Base-by-base conservation (phyloP, 768 basidiomycete species). In the Brasilioporus rufonigricans region DNA sequence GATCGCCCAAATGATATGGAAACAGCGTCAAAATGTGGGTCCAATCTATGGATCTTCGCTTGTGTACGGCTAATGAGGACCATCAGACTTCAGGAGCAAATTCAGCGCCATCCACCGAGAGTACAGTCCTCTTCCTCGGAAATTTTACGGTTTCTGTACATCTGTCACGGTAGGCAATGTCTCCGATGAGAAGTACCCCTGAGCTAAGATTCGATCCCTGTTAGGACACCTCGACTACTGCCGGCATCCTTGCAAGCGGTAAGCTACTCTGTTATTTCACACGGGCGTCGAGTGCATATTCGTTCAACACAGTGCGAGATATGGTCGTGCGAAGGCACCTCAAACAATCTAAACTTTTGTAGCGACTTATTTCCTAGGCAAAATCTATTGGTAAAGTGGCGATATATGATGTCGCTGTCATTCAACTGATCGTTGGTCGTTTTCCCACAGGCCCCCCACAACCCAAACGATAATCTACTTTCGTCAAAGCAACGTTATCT, bases 281-380 rank as follows among this genome's bases (percentile, higher is more conserved):
- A 11, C 26, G 32, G 8, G 51, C 39, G 40, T 33, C 7, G 14
- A 38, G n/a, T 26, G 32, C 39, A 4, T 55, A 12, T 45, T 59
- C 48, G 65, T 36, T 18, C 27, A 52, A 41, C 50, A 26, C 61
- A 89, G 89, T 91, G 47, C 80, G 87, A 36, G 89, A 91, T 64
- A 90, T 89, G 87, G 87, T 91, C 46, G 82, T 89, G 35, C 83
- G 89, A 43, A 84, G 89, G 61, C 86, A 90, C 62, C 76, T 90
- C 26, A 86, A 84, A 58, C 85, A 86, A 61, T 86, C 85, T 9
- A 87, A 82, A 64, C 76, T 90, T 36, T 71, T 88, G 62, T 88
- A 73, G 77, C 36, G 52, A 26, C 6, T 16, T 39, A 39, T 19
- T 18, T 12, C 21, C 14, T 21, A 12, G 29, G 21, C 40, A 23